Evolutionary conservation across 1,284 basidiomycete species (phyloP), one percentile per base, ranked within the genome.

Genomic region (Fomitopsis palustris): DNA sequence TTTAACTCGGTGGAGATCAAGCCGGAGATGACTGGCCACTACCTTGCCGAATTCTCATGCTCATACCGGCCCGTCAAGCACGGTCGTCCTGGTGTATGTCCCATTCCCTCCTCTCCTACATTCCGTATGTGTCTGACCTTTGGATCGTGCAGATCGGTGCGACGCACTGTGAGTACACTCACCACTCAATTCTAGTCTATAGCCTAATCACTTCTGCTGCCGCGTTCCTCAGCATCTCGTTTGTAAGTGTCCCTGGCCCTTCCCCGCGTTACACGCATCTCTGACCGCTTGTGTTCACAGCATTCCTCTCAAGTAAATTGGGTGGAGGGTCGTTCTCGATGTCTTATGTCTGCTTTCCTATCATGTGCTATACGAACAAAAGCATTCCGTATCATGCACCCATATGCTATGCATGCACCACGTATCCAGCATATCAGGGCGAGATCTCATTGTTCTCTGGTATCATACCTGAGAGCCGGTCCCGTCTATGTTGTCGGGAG

Each of bases 1-100:
- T 96, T 96, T 86, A 95, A 94, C 84, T 89, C 92, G 54, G 94
- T 98, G 65, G 95, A 98, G 81, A 96, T 99, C 85, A 99, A 97
- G 85, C 96, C 97, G 69, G 97, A 99, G 81, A 98, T 98, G 97
- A 93, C 92, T 66, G 97, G 96, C 66, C 95, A 96, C 87, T 99
- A 99, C 85, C 95, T 99, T 72, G 96, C 84, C 68, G 96, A 99
- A 83, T 90, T 90, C 79, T 90, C 86, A 53, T 92, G 91, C 81
- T 95, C 95, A 66, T 99, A 98, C 92, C 88, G 91, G 78, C 96
- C 96, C 74, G 96, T 98, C 78, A 96, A 96, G 84, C 97, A 99
- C 87, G 96, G 96, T 86, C 94, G 96, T 70, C 94, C 95, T 69
- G 95, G 95, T 93, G 85, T 88, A 77, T 65, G 86, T 80, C 19